Conservation (phyloP, 352 stramenopile species). For the Globisporangium rhizosaccharum region DNA sequence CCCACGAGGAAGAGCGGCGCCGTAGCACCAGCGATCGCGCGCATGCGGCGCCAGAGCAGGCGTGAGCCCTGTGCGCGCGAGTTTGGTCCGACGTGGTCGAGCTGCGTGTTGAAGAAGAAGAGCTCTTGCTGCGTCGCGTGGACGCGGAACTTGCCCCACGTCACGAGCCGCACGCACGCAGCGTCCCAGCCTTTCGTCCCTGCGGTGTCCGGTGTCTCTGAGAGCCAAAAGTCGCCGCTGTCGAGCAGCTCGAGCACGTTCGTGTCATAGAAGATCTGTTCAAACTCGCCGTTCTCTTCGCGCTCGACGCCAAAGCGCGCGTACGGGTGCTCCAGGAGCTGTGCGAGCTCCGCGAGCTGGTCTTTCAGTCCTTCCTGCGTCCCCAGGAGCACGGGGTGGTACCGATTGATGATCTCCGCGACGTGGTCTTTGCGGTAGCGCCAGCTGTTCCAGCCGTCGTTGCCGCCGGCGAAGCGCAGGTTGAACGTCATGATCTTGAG, state of each 20-base stretch:
- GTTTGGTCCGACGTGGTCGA: constrained; percentile 52
- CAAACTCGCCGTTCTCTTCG: constrained; percentile 68
- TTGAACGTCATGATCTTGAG: constrained; percentile 86
- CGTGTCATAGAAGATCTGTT: constrained; percentile 80
- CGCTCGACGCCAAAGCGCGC: constrained; percentile 68
- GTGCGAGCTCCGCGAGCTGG: constrained; percentile 55
- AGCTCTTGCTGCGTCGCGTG: constrained; percentile 56
- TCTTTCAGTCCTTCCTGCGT: constrained; percentile 70
- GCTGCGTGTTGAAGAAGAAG: constrained; percentile 76
- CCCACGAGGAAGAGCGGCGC: constrained; percentile 73
- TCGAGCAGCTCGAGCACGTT: constrained; percentile 48
- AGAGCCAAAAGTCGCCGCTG: constrained; percentile 73
- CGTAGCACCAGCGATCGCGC: constrained; percentile 35
- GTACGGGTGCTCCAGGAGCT: constrained; percentile 52
- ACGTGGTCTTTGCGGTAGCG: constrained; percentile 67
- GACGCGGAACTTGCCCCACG: constrained; percentile 67
- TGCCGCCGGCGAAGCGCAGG: constrained; percentile 59
- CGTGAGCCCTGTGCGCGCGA: constrained; percentile 53
- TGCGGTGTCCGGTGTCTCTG: constrained; percentile 48
- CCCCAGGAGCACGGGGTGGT: constrained; percentile 65
- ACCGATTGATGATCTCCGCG: constrained; percentile 67
- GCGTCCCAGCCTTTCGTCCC: constrained; percentile 62
- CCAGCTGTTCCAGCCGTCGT: constrained; percentile 65
- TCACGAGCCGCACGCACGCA: constrained; percentile 63
- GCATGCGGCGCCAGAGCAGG: constrained; percentile 61